A percentile compares a stretch with the other conserved stretches of the same genome.
Conservation (phyloP, 495 filamentous ascomycete genomes). For the Aspergillus coremiiformis region DNA sequence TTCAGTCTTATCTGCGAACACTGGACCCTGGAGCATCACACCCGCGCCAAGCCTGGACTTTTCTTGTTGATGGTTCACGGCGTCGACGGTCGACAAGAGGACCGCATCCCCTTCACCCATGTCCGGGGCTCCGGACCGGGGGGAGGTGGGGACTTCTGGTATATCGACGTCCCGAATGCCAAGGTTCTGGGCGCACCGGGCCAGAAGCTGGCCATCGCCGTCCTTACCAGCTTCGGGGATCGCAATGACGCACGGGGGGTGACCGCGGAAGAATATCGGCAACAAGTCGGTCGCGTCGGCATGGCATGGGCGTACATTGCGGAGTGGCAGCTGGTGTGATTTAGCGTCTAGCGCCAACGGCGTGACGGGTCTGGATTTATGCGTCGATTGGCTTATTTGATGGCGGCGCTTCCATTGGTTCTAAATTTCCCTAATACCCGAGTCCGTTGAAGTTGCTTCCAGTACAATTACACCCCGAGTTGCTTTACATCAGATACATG, state of each 20-base stretch:
- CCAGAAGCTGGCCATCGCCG: constrained; percentile 54
- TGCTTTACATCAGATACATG: neutral
- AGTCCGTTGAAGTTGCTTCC: neutral
- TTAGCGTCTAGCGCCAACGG: neutral
- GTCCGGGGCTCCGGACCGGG: constrained; percentile 33
- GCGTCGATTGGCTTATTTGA: neutral
- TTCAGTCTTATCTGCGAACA: constrained; percentile 70
- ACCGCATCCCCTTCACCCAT: constrained; percentile 53
- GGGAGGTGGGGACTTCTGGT: constrained; percentile 66
- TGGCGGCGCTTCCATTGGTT: neutral
- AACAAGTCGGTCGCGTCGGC: constrained; percentile 49
- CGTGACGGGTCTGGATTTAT: neutral
- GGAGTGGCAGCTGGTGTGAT: constrained; percentile 59
- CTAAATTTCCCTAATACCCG: neutral
- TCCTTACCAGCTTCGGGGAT: constrained; percentile 53
- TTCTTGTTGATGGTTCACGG: constrained; percentile 61
- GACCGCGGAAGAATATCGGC: constrained; percentile 55
- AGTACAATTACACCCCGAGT: neutral
- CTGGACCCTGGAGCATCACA: constrained; percentile 63
- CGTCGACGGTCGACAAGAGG: constrained; percentile 56
- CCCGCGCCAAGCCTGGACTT: constrained; percentile 52
- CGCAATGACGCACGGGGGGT: constrained; percentile 61
- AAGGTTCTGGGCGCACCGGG: constrained; percentile 61
- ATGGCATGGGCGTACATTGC: constrained; percentile 57
- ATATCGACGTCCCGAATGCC: constrained; percentile 58